A percentile compares a stretch with the other conserved stretches of the same genome.
phyloP scores from a whole-genome alignment of 2,329 filamentous ascomycete genomes.

The Fusarium azukiicola region DNA sequence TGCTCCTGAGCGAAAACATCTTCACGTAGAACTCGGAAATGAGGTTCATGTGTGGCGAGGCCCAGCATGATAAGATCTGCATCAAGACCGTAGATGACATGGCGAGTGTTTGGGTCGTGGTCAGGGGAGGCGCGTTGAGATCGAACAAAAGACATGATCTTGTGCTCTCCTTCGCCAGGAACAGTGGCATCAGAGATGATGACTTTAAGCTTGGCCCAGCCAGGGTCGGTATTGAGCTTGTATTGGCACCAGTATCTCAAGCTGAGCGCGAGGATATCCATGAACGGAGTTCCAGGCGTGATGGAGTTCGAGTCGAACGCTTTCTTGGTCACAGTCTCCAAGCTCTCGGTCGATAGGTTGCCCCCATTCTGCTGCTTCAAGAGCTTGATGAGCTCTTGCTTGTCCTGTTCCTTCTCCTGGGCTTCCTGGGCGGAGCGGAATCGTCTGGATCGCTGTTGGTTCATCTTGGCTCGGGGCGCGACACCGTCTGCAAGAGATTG shows the following conservation, averaged over 20 bases:
- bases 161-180: constrained; percentile 98
- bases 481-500: constrained; percentile 87
- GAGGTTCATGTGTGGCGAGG: constrained; percentile 96
- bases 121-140: constrained; percentile 95
- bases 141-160: constrained; percentile 99
- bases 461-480: constrained; percentile 99
- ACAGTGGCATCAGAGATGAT: constrained; percentile 99
- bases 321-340: constrained; percentile 87
- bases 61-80: constrained; percentile 99
- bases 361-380: constrained; percentile 89
- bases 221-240: constrained; percentile 97
- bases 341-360: constrained; percentile 78
- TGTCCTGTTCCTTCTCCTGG: constrained; percentile 95
- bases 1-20: constrained; percentile 97
- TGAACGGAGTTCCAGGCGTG: constrained; percentile 98
- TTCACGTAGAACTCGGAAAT: constrained; percentile 97
- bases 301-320: constrained; percentile 95
- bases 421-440: constrained; percentile 98
- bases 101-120: constrained; percentile 97
- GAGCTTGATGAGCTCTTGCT: constrained; percentile 92
- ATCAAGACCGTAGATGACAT: constrained; percentile 99
- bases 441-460: constrained; percentile 97
- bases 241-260: constrained; percentile 98
- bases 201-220: constrained; percentile 97
- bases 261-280: constrained; percentile 95